A percentile compares a stretch with the other conserved stretches of the same genome.
These are phyloP conservation scores for Lolium multiflorum DNA, from an alignment of 176 grass and related monocot species.

Conservation along the genomic window DNA sequence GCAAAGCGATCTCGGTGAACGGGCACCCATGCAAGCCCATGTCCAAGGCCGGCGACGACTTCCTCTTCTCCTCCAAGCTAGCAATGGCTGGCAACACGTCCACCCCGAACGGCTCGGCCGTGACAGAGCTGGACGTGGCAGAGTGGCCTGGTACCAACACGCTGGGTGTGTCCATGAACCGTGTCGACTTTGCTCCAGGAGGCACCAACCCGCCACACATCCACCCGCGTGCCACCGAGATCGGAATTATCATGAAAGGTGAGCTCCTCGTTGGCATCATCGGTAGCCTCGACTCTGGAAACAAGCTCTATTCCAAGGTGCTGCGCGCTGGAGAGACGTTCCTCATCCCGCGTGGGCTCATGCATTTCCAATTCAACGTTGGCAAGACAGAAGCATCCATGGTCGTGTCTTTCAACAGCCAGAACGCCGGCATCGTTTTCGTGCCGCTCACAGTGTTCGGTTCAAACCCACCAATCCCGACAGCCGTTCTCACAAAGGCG, in stretches of 20 bases:
- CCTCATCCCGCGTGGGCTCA: constrained; percentile 57
- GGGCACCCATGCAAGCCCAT: constrained; percentile 48
- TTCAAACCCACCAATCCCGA: constrained; percentile 56
- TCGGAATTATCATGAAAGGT: constrained; percentile 40
- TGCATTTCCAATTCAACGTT: constrained; percentile 79
- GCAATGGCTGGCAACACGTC: constrained; percentile 37
- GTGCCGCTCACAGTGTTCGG: constrained; percentile 53
- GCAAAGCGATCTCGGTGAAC: constrained; percentile 25
- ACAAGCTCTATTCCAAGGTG: constrained; percentile 53
- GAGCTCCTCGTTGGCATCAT: constrained; percentile 58
- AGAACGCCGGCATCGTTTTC: constrained; percentile 56
- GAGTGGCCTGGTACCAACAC: constrained; percentile 60
- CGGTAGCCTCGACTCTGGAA: constrained; percentile 34
- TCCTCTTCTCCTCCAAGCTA: constrained; percentile 51
- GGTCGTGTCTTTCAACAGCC: constrained; percentile 73
- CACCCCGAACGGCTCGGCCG: constrained; percentile 45
- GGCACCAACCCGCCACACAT: constrained; percentile 67
- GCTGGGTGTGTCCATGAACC: constrained; percentile 76
- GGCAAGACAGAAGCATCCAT: constrained; percentile 38
- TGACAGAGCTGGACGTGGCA: constrained; percentile 24
- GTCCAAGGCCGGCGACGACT: constrained; percentile 26
- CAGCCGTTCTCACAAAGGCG: constrained; percentile 60
- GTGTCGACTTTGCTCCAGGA: constrained; percentile 64
- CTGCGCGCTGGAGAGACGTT: constrained; percentile 52
- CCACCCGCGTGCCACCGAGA: constrained; percentile 64